Conservation (phyloP, 2,329 filamentous ascomycete genomes). For the Pezicula carpinea region DNA sequence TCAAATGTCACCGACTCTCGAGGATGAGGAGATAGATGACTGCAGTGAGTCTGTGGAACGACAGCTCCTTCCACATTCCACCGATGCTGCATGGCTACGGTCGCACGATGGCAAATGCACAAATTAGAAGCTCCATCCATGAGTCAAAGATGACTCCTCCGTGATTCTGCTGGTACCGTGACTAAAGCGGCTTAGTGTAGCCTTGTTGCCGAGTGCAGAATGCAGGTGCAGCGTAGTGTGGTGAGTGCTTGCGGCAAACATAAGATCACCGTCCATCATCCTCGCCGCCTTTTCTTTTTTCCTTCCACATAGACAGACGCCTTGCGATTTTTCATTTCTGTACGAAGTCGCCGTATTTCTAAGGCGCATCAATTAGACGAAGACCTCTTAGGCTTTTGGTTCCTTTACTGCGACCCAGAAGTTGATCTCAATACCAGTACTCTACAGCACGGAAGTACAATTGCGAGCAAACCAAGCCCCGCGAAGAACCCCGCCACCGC, state of each 20-base stretch:
- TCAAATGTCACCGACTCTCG: no score
- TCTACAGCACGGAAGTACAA: neutral
- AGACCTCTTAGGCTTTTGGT: no score
- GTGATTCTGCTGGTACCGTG: neutral
- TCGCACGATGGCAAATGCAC: no score
- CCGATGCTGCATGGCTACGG: no score
- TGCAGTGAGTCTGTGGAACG: no score
- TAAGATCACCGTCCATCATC: neutral
- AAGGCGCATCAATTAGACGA: conserved; percentile 17
- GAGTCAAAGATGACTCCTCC: conserved; percentile 2
- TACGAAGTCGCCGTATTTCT: conserved; percentile 28
- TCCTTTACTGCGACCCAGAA: no score
- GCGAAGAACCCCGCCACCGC: neutral
- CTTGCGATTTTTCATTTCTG: conserved; percentile 10
- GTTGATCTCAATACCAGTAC: no score
- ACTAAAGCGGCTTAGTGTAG: neutral
- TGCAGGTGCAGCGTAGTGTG: no score
- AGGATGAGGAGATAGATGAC: no score
- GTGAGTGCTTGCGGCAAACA: neutral
- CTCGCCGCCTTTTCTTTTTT: neutral
- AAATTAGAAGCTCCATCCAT: neutral
- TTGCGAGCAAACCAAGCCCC: neutral
- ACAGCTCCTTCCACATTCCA: neutral
- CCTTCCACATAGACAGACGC: conserved; percentile 2
- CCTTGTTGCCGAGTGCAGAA: no score